Base-by-base conservation (phyloP, 2,329 filamentous ascomycete species). In the Elsinoe ampelina region DNA sequence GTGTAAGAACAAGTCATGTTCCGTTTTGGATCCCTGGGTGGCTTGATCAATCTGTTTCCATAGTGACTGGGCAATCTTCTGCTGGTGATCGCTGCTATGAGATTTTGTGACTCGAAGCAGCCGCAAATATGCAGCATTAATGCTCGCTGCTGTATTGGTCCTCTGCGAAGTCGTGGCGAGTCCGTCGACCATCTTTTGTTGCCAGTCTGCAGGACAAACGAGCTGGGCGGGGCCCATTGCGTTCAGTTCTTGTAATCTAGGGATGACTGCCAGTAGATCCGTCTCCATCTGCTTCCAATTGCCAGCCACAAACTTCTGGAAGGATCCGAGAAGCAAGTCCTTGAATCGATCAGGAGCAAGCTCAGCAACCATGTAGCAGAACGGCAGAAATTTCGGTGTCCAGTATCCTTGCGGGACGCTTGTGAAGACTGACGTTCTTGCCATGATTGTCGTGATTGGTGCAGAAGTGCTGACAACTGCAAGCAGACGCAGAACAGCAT, bases 281-380 rank as follows among this genome's bases (percentile, higher is more conserved):
- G 85, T 80, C 67, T 89, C 84, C 54, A 88, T 66, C 78, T 65
- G 76, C 67, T 62, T 80, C 88, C 89, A 95, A 63, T 87, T 83
- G 5, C 78, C 78, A 32, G 83, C 75, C 60, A 95, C 78, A 64
- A 93, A 96, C 80, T 82, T 89, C 69, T 95, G 88, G 63, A 97
- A 90, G 58, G 87, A 84, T 36, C 83, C 85, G 6, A 91, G 76
- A 32, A 95, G 79, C n/a, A 96, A 75, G 61, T 82, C 84, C 55
- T 83, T 80, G 66, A 97, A 98, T 38, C 87, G 80, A 55, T 85
- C 80, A 1, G 79, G 68, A 45, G 90, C 84, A 35, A 95, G 75
- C 55, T 89, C 80, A 0, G 88, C 85, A 63, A 93, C 84, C 54
- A 88, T 84, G 12, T 85, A 85, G 70, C 89, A 96, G 70, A 97